Percentiles rank a stretch among this genome's conserved stretches.
Conservation (phyloP, 495 filamentous ascomycete species). For the Copromyces sp. region DNA sequence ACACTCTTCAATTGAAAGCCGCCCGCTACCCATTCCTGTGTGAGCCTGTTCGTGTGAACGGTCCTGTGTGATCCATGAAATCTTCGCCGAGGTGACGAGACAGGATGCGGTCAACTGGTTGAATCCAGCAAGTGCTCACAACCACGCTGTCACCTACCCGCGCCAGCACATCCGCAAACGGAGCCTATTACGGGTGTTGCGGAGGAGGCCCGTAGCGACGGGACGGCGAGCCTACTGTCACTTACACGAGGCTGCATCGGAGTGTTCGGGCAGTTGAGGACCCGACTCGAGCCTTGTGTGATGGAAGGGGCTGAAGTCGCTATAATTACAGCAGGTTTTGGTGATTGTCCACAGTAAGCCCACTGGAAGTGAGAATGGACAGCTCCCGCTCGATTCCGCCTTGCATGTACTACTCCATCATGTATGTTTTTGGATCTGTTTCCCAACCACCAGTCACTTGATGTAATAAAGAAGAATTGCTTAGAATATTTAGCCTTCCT, state of each 20-base stretch:
- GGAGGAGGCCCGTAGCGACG: background rate
- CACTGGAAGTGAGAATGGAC: no score
- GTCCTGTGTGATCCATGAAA: background rate
- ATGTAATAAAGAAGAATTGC: no score
- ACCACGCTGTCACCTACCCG: background rate
- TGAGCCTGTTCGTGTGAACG: background rate
- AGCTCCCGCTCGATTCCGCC: no score
- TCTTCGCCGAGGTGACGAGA: background rate
- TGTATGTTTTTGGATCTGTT: no score
- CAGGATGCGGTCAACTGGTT: background rate
- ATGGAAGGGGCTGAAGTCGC: background rate
- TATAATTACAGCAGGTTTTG: background rate
- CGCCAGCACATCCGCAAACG: background rate
- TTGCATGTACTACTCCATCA: no score
- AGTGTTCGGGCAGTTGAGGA: background rate
- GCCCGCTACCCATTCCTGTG: background rate
- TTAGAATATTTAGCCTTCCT: no score
- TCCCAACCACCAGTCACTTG: no score
- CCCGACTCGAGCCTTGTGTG: background rate
- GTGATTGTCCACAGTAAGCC: background rate
- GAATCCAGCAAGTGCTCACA: background rate
- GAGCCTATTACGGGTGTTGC: background rate
- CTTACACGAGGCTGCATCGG: background rate
- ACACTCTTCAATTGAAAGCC: background rate
- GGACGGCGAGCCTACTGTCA: background rate